Conservation (phyloP, 257 asterid genomes). For the Phtheirospermum japonicum region DNA sequence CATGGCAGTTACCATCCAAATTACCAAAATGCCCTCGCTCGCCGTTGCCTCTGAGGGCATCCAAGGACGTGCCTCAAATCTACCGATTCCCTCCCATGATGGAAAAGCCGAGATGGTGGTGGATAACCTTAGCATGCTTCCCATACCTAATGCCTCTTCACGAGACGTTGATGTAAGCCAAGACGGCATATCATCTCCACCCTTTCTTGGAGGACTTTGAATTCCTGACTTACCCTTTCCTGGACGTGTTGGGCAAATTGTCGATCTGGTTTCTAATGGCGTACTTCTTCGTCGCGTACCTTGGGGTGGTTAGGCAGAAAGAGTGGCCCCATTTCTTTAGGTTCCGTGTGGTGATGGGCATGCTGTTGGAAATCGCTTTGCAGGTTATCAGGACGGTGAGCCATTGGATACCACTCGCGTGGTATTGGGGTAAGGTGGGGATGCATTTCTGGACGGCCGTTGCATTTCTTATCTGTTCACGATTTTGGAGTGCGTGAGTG, state of each 20-base stretch:
- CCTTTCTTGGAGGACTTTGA: constrained; percentile 75
- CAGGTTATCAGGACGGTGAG: constrained; percentile 81
- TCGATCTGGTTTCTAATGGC: constrained; percentile 92
- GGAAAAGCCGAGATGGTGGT: constrained; percentile 77
- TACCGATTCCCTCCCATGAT: constrained; percentile 78
- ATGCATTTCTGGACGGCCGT: constrained; percentile 80
- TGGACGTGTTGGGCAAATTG: constrained; percentile 57
- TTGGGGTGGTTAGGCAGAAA: constrained; percentile 81
- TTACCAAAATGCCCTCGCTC: constrained; percentile 32
- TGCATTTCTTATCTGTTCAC: constrained; percentile 72
- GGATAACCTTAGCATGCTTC: constrained; percentile 86
- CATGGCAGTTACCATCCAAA: constrained; percentile 45
- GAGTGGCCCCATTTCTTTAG: constrained; percentile 96
- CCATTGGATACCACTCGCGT: constrained; percentile 72
- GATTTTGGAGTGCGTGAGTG: constrained; percentile 77
- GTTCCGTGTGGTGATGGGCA: constrained; percentile 85
- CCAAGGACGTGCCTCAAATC: constrained; percentile 62
- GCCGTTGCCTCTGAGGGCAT: constrained; percentile 46
- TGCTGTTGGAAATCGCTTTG: constrained; percentile 87
- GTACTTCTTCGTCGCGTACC: constrained; percentile 77
- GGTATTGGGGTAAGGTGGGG: constrained; percentile 87
- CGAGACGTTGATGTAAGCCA: constrained; percentile 91
- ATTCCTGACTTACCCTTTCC: constrained; percentile 63
- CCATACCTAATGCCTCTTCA: constrained; percentile 91
- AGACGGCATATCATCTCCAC: constrained; percentile 75